Evolutionary conservation across 345 rosid genomes (phyloP).

Genomic region (Eucalyptus cloeziana): DNA sequence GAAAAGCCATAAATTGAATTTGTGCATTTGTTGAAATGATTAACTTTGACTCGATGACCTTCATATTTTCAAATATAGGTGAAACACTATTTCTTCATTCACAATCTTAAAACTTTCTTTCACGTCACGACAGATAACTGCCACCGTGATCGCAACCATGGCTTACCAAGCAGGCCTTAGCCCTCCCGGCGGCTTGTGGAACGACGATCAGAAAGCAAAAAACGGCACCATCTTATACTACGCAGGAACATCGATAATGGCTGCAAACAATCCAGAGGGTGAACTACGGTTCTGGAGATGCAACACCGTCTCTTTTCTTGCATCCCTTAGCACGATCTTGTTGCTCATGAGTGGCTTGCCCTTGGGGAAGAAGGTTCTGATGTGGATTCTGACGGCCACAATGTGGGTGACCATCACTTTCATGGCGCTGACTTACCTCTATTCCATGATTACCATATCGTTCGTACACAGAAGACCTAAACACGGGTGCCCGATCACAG

Average conservation of each 20-base stretch:
- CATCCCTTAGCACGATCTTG: background rate
- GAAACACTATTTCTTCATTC: background rate
- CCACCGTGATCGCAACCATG: background rate
- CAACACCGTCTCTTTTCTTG: background rate
- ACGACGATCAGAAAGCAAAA: rapidly evolving
- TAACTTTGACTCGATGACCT: background rate
- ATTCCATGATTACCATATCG: too few relatives aligned
- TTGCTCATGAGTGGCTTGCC: background rate
- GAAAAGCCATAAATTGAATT: background rate
- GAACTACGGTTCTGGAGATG: too few relatives aligned
- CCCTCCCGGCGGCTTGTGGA: background rate
- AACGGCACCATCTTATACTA: rapidly evolving
- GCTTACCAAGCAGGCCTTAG: background rate
- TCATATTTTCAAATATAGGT: background rate
- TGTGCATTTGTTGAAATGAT: background rate
- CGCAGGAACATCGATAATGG: background rate
- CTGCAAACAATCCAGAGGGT: rapidly evolving
- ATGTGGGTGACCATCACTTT: too few relatives aligned
- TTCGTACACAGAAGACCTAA: rapidly evolving
- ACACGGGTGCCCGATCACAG: too few relatives aligned
- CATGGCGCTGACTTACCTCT: too few relatives aligned
- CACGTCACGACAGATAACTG: background rate
- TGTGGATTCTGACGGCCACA: too few relatives aligned
- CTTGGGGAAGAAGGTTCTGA: too few relatives aligned
- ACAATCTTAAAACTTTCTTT: background rate